Base-by-base conservation (phyloP, 805 yeast genomes). In the Candida mattraensis region DNA sequence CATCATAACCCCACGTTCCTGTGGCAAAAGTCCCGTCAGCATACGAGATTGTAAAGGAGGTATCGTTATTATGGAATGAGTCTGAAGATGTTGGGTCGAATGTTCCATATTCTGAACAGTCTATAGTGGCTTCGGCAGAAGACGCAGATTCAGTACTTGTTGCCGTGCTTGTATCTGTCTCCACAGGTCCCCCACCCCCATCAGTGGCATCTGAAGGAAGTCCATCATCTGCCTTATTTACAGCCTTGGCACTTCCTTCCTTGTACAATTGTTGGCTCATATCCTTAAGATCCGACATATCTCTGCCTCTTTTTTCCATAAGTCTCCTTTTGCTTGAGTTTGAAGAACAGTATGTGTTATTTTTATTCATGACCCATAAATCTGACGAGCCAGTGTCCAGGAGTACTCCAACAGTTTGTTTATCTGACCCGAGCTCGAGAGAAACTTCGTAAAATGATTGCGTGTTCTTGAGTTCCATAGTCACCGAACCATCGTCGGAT, bases 311-410 rank as follows among this genome's bases (percentile, higher is more conserved):
- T 18, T 27, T 20, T 1, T 5, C 11, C 13, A 9, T 4, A 16
- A 19, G 30, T 11, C 17, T 13, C n/a, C 30, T 37, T 7, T 12
- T 33, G 19, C 16, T 18, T 11, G 39, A 14, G 14, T 27, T 27
- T 0, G 48, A 26, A 5, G 50, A 28, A 49, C 79, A 73, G 38
- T 65, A 70, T 2, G 80, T 71, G 48, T 76, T 78, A 26, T 60
- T 49, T 2, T 70, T 54, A 18, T 69, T 64, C 40, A 74, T 66
- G 15, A 82, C 75, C 86, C 87, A 82, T 15, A 84, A 60, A 54
- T 83, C 91, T 0, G 85, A 72, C 0, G 88, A 81, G 3, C 91
- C 93, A 1, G 89, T 83, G 51, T 83, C 93, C n/a, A 83, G 54
- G 24, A 80, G 55, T 7, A 82, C 76, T 7, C 64, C 65, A 5